Base-by-base conservation (phyloP, 2,329 filamentous ascomycete species). In the Penicillium sp. region DNA sequence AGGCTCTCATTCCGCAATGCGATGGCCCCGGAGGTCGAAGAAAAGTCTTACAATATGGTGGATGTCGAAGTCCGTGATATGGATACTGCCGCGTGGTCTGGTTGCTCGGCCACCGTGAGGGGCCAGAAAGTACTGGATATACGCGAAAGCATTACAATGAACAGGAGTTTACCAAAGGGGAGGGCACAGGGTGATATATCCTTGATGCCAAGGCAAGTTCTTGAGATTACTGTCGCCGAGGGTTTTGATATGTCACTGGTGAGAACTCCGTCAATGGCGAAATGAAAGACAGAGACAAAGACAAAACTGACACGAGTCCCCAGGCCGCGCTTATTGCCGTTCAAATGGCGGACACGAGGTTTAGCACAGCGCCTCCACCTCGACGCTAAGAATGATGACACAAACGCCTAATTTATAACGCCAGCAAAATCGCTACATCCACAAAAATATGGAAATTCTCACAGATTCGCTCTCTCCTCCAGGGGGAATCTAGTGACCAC, bases 1-100 rank as follows among this genome's bases (percentile, higher is more conserved):
- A 31, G 32, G 7, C 67, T 68, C 21, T 58, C 59, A 7, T 66
- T 68, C 48, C 60, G 62, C 31, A 68, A 68, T 45, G 58, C 55
- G 5, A 63, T 58, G 10, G 64, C 61, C 3, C 45, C 43, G 4
- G 58, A 61, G 5, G 42, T 44, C 4, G 64, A 62, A 43, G 45
- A 27, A 1, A 55, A 60, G 4, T 55, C 56, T 13, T 63, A 67
- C 14, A 57, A 54, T 24, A 58, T 58, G 18, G 51, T 63, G 2
- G 60, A 56, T 0, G n/a, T 67, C 32, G 56, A 62, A 43, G 27
- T 61, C 14, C 47, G 43, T 32, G 38, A 38, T 3, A 39, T 31
- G 2, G 9, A 39, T 9, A 31, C 42, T 21, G 11, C 24, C 0
- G 38, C 40, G 6, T 46, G 49, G 29, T 47, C 49, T 4, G 36